These are phyloP conservation scores for Ichthyophthirius multifiliis DNA, from an alignment of 169 alveolate genomes.

Conservation along the genomic window DNA sequence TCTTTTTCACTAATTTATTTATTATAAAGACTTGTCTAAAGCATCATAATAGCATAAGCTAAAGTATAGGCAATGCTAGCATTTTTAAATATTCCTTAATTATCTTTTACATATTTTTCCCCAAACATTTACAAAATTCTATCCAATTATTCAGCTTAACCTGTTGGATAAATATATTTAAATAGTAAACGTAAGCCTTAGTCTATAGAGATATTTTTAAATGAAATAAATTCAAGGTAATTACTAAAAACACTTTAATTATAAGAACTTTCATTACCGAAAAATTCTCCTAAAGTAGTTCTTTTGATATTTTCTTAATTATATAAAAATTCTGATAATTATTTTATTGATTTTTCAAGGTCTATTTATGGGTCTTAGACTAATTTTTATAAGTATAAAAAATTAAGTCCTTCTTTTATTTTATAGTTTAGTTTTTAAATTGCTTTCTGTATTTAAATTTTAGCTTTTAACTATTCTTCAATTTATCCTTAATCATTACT, in stretches of 20 bases:
- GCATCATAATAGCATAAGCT: conserved; percentile 91
- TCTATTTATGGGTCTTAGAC: neutral
- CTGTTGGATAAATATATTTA: conserved; percentile 90
- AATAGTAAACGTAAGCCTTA: conserved; percentile 84
- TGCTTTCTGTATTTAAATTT: neutral
- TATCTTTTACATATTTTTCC: conserved; percentile 86
- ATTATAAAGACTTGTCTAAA: conserved; percentile 90
- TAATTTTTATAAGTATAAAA: neutral
- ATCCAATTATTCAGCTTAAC: conserved; percentile 93
- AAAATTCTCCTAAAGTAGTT: conserved; percentile 83
- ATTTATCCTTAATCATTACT: neutral
- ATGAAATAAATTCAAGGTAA: conserved; percentile 69
- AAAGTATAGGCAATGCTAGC: conserved; percentile 90
- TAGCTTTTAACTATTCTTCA: neutral
- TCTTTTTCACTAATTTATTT: conserved; percentile 62
- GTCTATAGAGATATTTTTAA: conserved; percentile 70
- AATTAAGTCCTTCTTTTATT: neutral
- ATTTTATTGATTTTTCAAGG: neutral
- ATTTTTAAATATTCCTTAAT: conserved; percentile 68
- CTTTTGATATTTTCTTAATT: conserved; percentile 61
- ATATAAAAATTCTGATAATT: conserved; percentile 68
- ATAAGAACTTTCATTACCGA: conserved; percentile 80
- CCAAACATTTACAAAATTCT: conserved; percentile 92
- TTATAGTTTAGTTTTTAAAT: neutral
- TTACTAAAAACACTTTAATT: conserved; percentile 72